Evolutionary conservation across 192 early-diverging fungal species (phyloP).

Genomic region (Oehlia diaphana): DNA sequence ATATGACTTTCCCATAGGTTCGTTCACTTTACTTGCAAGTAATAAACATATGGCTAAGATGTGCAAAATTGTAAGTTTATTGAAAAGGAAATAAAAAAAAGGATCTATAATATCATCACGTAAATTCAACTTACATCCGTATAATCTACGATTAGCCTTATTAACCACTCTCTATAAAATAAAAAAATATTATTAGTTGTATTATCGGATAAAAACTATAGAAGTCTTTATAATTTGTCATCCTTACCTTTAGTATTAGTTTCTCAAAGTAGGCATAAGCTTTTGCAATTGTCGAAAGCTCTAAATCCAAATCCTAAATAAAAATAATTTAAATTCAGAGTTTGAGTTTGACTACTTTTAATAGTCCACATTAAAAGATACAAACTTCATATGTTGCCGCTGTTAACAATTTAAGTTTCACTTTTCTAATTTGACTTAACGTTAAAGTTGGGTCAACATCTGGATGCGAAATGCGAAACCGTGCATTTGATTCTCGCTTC

Average conservation of each 20-base stretch:
- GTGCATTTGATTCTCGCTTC: slow-evolving; percentile 86
- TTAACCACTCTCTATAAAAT: slow-evolving; percentile 54
- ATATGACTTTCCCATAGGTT: slow-evolving; percentile 72
- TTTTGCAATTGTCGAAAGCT: slow-evolving; percentile 85
- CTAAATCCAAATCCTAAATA: slow-evolving; percentile 70
- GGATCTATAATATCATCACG: not conserved
- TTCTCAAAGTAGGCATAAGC: slow-evolving; percentile 97
- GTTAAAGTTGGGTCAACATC: slow-evolving; percentile 79
- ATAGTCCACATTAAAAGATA: not conserved
- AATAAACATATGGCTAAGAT: slow-evolving; percentile 70
- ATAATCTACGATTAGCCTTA: slow-evolving; percentile 72
- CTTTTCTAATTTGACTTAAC: slow-evolving; percentile 81
- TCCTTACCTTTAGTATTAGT: slow-evolving; percentile 74
- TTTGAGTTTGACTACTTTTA: not conserved
- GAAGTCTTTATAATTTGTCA: slow-evolving; percentile 32
- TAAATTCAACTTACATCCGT: slow-evolving; percentile 48
- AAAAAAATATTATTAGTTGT: not conserved
- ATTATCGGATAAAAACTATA: slow-evolving; percentile 2
- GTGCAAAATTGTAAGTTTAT: not conserved
- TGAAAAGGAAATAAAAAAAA: slow-evolving; percentile 19
- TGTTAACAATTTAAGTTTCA: slow-evolving; percentile 76
- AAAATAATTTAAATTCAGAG: slow-evolving; percentile 28
- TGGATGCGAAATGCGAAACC: slow-evolving; percentile 78
- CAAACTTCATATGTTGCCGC: slow-evolving; percentile 35
- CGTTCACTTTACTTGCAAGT: slow-evolving; percentile 84